These are phyloP conservation scores for Gilbertella persicaria DNA, from an alignment of 371 early-diverging fungal genomes.

Conservation along the genomic window DNA sequence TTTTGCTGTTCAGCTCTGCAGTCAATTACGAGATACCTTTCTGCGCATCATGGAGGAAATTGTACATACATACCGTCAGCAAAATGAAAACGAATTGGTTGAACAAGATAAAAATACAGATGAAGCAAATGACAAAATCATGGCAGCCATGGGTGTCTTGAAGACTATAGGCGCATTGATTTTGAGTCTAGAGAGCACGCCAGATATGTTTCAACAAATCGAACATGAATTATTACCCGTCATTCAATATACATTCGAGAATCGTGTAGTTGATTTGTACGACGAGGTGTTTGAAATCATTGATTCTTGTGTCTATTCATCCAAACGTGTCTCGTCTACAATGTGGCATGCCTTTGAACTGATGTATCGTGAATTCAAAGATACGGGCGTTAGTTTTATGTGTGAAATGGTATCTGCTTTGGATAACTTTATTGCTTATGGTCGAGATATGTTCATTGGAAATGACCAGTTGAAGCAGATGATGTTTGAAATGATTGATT, in stretches of 20 bases:
- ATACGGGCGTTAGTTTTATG: constrained; percentile 77
- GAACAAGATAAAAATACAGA: constrained; percentile 43
- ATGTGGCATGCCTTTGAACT: constrained; percentile 85
- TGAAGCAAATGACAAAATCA: constrained; percentile 79
- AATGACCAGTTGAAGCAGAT: constrained; percentile 65
- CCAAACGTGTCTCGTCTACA: constrained; percentile 76
- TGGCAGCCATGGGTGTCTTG: constrained; percentile 89
- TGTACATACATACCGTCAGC: constrained; percentile 36
- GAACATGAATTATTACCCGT: constrained; percentile 76
- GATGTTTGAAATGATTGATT: constrained; percentile 71
- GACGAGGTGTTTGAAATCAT: constrained; percentile 88
- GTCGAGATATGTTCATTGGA: constrained; percentile 65
- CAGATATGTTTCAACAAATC: constrained; percentile 64
- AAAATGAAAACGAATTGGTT: constrained; percentile 36
- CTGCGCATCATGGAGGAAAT: constrained; percentile 77
- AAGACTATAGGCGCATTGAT: constrained; percentile 89
- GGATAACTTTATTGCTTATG: constrained; percentile 86
- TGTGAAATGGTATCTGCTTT: constrained; percentile 82
- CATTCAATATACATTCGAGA: constrained; percentile 71
- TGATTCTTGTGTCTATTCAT: constrained; percentile 80
- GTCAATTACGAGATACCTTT: constrained; percentile 82
- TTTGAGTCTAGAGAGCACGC: constrained; percentile 67
- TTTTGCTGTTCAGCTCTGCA: constrained; percentile 84
- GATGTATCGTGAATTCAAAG: constrained; percentile 75
- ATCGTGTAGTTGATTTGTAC: constrained; percentile 75